Evolutionary conservation across 1,284 basidiomycete genomes (phyloP).

Genomic region (Athelia psychrophila): DNA sequence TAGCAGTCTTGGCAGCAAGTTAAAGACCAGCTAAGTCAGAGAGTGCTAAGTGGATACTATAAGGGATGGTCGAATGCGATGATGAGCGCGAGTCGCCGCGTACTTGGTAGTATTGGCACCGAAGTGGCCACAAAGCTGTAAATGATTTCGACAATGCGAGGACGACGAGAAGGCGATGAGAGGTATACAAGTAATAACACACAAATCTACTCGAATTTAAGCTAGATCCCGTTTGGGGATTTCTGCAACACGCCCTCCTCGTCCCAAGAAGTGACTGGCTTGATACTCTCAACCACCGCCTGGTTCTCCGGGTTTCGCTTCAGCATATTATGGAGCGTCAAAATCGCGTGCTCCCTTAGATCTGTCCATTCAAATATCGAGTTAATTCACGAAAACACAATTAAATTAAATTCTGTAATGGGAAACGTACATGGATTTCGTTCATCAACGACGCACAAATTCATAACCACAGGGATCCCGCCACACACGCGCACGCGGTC

Average conservation of each 20-base stretch:
- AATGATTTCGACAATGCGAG: too few species aligned
- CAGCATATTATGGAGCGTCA: slow-evolving; percentile 78
- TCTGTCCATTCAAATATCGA: slow-evolving; percentile 40
- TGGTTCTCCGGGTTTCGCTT: slow-evolving; percentile 78
- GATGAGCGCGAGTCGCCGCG: too few species aligned
- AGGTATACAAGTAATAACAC: too few species aligned
- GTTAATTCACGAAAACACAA: neutral
- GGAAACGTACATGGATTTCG: slow-evolving; percentile 78
- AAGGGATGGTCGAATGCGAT: too few species aligned
- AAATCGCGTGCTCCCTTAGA: slow-evolving; percentile 86
- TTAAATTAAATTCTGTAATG: too few species aligned
- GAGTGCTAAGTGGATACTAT: too few species aligned
- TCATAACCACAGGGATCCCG: slow-evolving; percentile 80
- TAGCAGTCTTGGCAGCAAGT: too few species aligned
- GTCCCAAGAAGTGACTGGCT: slow-evolving; percentile 57
- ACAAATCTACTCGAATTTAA: too few species aligned
- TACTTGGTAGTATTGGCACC: too few species aligned
- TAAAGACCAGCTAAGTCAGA: too few species aligned
- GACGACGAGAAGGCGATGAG: too few species aligned
- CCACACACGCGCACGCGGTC: slow-evolving; percentile 67
- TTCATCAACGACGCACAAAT: slow-evolving; percentile 86
- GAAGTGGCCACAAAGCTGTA: too few species aligned
- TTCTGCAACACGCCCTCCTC: slow-evolving; percentile 54
- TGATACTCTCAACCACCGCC: slow-evolving; percentile 69
- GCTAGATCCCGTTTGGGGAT: slow-evolving; percentile 4